Percentiles rank a stretch among this genome's conserved stretches.
Conservation (phyloP, 768 basidiomycete species). For the Leccinum variicolor region DNA sequence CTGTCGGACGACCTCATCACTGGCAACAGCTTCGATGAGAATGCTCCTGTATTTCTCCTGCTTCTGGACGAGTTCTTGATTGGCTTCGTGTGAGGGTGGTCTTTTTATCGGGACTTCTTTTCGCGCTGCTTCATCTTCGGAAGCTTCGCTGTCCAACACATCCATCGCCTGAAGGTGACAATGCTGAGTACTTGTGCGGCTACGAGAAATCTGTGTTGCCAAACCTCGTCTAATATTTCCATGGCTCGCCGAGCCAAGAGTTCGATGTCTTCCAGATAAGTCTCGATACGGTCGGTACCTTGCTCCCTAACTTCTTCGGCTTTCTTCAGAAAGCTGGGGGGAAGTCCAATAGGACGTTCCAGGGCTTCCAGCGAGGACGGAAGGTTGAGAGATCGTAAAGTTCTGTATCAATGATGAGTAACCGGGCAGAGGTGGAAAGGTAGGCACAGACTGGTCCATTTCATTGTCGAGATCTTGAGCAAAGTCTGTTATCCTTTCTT, state of each 20-base stretch:
- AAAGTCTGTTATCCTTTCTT: slow-evolving; percentile 60
- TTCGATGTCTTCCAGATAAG: slow-evolving; percentile 69
- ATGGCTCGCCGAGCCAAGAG: slow-evolving; percentile 60
- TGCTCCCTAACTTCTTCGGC: slow-evolving; percentile 84
- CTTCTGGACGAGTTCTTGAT: slow-evolving; percentile 66
- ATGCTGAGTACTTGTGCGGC: background rate
- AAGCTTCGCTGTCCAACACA: slow-evolving; percentile 86
- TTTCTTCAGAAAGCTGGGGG: slow-evolving; percentile 81
- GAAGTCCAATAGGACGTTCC: slow-evolving; percentile 82
- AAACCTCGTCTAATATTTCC: slow-evolving; percentile 72
- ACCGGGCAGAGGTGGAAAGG: background rate
- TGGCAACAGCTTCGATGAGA: slow-evolving; percentile 65
- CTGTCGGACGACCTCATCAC: slow-evolving; percentile 70
- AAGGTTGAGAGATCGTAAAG: slow-evolving; percentile 67
- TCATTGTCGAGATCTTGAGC: slow-evolving; percentile 61
- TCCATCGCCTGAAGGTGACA: slow-evolving; percentile 65
- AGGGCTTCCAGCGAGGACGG: slow-evolving; percentile 86
- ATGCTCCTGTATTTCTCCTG: slow-evolving; percentile 70
- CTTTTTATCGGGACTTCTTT: slow-evolving; percentile 48
- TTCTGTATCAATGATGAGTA: slow-evolving; percentile 38
- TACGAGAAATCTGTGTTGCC: slow-evolving; percentile 3
- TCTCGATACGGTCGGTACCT: slow-evolving; percentile 69
- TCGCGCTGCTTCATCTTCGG: slow-evolving; percentile 73
- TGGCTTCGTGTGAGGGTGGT: slow-evolving; percentile 75
- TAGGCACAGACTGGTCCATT: slow-evolving; percentile 51